A percentile compares a stretch with the other conserved stretches of the same genome.
Conservation (phyloP, 2,329 filamentous ascomycete species). For the Aspergillus thermomutatus region DNA sequence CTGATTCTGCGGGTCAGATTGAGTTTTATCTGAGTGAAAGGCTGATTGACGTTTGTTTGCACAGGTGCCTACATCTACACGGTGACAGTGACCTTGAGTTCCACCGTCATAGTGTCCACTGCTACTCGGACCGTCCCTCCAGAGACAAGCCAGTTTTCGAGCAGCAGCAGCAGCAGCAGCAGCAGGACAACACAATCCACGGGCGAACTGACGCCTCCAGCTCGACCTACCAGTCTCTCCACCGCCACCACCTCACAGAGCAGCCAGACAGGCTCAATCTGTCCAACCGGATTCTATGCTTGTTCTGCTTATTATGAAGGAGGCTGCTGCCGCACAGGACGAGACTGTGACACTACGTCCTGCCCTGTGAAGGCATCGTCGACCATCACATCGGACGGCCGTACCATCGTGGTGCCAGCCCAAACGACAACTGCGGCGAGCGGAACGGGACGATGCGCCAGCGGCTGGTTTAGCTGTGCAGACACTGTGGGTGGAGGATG, state of each 20-base stretch:
- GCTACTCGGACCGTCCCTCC: slow-evolving; percentile 29
- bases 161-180: slow-evolving; percentile 34
- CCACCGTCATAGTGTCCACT: slow-evolving; percentile 29
- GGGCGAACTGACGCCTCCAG: slow-evolving; percentile 33
- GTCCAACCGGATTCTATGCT: slow-evolving; percentile 88
- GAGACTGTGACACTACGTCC: slow-evolving; percentile 76
- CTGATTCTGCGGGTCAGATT: neutral
- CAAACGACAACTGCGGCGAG: slow-evolving; percentile 39
- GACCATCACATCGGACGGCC: slow-evolving; percentile 61
- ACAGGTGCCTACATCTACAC: slow-evolving; percentile 34
- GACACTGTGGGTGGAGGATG: slow-evolving; percentile 70
- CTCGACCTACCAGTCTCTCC: slow-evolving; percentile 36
- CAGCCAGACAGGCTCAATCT: slow-evolving; percentile 47
- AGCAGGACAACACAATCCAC: slow-evolving; percentile 32
- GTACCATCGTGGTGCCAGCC: slow-evolving; percentile 66
- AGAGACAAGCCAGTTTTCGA: slow-evolving; percentile 18
- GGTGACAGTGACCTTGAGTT: slow-evolving; percentile 33
- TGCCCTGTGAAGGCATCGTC: slow-evolving; percentile 69
- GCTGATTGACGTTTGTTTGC: slow-evolving; percentile 1
- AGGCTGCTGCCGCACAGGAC: slow-evolving; percentile 84
- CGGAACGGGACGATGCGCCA: slow-evolving; percentile 58
- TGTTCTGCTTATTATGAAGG: slow-evolving; percentile 77
- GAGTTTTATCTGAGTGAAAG: neutral
- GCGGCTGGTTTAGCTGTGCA: slow-evolving; percentile 74
- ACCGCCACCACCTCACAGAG: slow-evolving; percentile 38